Base-by-base conservation (phyloP, 345 rosid species). In the Gossypium turneri region DNA sequence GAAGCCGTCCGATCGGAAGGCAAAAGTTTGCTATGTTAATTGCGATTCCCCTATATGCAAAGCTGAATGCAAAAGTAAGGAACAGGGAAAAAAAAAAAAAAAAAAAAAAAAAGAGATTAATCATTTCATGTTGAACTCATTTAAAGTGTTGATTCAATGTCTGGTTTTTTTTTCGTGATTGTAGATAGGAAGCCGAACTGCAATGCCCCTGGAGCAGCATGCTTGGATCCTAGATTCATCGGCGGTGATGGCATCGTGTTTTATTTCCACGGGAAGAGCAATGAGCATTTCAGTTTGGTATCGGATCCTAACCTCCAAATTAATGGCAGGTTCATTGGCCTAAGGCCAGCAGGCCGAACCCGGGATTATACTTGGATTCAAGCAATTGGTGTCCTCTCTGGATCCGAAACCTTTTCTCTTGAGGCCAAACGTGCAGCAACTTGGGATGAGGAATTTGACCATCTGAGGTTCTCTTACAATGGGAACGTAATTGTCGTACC, bases 301-400 rank as follows among this genome's bases (percentile, higher is more conserved):
- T 86, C 92, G 2, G 90, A 85, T 72, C 44, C 75, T 53, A 81
- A 81, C 80, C 81, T 86, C 73, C 90, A 88, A 73, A 82, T 88
- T 82, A 85, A 85, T 50, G 83, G 76, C 57, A 78, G 84, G 48
- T 86, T 86, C 85, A 88, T 82, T 43, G 90, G 90, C 25, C 92
- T 81, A 75, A 79, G 88, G 72, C 86, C 87, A 0, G 77, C 73
- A 10, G 84, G 85, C 12, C 68, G 88, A 6, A 58, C 80, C 73
- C 76, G 87, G 76, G 90, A 88, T 80, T 86, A 81, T 34, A 88
- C 89, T 8, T 89, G 89, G 90, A 84, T 89, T 60, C 90, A 85
- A 77, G 85, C 89, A 25, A 80, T 86, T 0, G 97, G 97, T 13
- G 27, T 91, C 20, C 85, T 91, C 75, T 89, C 83, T n/a, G 83